Conservation (phyloP, 371 early-diverging fungal genomes). For the Chytridium lagenaria region DNA sequence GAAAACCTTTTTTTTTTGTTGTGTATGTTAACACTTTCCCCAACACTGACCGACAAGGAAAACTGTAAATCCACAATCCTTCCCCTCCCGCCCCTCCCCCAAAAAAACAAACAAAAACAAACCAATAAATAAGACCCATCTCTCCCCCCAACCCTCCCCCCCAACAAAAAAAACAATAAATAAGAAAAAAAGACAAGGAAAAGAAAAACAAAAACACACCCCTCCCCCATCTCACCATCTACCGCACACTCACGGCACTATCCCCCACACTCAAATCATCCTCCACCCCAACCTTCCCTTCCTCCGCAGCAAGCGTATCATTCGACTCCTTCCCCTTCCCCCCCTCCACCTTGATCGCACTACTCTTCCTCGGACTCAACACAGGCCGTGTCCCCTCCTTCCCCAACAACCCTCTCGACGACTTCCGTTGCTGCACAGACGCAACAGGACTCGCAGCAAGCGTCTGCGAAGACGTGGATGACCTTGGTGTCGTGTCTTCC, state of each 20-base stretch:
- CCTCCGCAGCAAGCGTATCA: neutral
- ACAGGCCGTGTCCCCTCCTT: neutral
- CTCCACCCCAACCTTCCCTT: neutral
- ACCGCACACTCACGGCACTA: slow-evolving; percentile 2
- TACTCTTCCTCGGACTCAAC: neutral
- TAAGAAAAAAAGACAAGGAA: neutral
- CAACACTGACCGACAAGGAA: neutral
- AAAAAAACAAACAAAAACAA: neutral
- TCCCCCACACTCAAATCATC: slow-evolving; percentile 10
- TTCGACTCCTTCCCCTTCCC: neutral
- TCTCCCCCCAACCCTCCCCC: neutral
- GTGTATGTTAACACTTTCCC: neutral
- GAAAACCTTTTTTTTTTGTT: too few species aligned
- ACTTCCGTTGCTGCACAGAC: neutral
- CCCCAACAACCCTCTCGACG: neutral
- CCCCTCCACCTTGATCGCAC: too few species aligned
- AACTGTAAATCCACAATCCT: neutral
- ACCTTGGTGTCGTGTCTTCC: neutral
- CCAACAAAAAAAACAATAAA: neutral
- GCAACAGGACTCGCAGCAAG: too few species aligned
- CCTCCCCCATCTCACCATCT: neutral
- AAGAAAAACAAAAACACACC: neutral
- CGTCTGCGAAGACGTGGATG: too few species aligned
- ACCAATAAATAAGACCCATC: neutral
- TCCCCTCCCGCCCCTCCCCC: neutral